These are phyloP conservation scores for Neopestalotiopsis sp. DNA, from an alignment of 2,329 filamentous ascomycete genomes.

Conservation along the genomic window DNA sequence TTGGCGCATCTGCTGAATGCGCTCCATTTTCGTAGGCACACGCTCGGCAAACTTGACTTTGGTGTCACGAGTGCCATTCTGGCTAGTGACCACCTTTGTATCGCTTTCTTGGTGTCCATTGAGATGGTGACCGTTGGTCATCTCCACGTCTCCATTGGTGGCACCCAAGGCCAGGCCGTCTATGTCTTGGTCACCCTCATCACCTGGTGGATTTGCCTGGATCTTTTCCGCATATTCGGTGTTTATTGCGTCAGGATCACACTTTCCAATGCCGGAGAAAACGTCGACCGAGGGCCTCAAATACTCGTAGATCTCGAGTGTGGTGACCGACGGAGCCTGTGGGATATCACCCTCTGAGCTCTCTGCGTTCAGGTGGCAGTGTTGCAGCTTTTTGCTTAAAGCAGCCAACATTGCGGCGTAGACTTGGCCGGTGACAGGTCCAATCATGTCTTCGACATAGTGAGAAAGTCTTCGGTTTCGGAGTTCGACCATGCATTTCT, in stretches of 20 bases:
- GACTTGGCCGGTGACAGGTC: conserved; percentile 75
- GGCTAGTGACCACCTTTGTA: conserved; percentile 19
- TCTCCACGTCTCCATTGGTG: conserved; percentile 35
- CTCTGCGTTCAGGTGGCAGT: conserved; percentile 66
- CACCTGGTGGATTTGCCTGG: conserved; percentile 38
- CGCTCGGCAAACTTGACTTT: conserved; percentile 60
- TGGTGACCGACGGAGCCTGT: conserved; percentile 50
- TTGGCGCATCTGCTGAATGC: conserved; percentile 67
- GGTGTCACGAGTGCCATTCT: conserved; percentile 36
- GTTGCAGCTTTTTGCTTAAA: conserved; percentile 70
- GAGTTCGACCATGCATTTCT: conserved; percentile 81
- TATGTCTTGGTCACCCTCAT: conserved; percentile 34
- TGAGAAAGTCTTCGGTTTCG: conserved; percentile 78
- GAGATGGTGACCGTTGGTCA: conserved; percentile 25
- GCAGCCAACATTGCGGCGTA: conserved; percentile 76
- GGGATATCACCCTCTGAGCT: conserved; percentile 41
- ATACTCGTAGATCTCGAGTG: conserved; percentile 60
- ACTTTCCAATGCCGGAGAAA: conserved; percentile 62
- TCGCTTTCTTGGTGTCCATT: conserved; percentile 31
- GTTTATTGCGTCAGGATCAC: conserved; percentile 43
- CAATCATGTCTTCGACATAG: conserved; percentile 73
- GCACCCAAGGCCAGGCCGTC: conserved; percentile 38
- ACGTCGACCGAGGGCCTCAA: conserved; percentile 59
- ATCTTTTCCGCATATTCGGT: conserved; percentile 54
- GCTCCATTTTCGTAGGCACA: conserved; percentile 44